Evolutionary conservation across 75 land plant species (phyloP).

Genomic region (Pseudotsuga menziesii): DNA sequence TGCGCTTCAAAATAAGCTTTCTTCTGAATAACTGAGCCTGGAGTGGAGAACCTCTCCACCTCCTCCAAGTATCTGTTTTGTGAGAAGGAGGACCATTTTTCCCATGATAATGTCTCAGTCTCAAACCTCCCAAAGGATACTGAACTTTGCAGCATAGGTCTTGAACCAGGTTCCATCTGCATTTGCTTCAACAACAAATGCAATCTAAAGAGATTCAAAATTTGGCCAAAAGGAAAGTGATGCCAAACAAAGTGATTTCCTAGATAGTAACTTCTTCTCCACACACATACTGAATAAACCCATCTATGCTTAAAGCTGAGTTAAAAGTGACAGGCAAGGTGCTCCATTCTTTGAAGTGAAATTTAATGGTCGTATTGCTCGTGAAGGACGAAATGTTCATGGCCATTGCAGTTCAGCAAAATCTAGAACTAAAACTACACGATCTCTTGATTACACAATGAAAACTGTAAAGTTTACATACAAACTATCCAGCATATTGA

Average conservation of each 20-base stretch:
- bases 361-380: background rate
- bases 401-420: background rate
- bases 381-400: background rate
- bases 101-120: slow-evolving; percentile 52
- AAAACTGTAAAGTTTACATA: background rate
- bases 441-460: background rate
- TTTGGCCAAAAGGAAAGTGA: background rate
- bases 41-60: slow-evolving; percentile 55
- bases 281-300: background rate
- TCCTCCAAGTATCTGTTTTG: slow-evolving; percentile 71
- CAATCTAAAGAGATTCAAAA: background rate
- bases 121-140: slow-evolving; percentile 77
- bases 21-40: slow-evolving; percentile 64
- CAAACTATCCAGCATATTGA: too few relatives aligned
- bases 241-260: background rate
- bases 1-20: slow-evolving; percentile 75
- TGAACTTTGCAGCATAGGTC: slow-evolving; percentile 17
- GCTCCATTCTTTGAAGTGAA: background rate
- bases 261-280: background rate
- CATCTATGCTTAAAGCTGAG: background rate
- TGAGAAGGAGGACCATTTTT: slow-evolving; percentile 66
- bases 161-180: slow-evolving; percentile 3
- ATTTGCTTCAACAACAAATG: background rate
- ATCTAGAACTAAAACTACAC: background rate
- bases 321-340: background rate